A percentile compares a stretch with the other conserved stretches of the same genome.
Conservation (phyloP, 345 rosid species). For the Erodium maritimum region DNA sequence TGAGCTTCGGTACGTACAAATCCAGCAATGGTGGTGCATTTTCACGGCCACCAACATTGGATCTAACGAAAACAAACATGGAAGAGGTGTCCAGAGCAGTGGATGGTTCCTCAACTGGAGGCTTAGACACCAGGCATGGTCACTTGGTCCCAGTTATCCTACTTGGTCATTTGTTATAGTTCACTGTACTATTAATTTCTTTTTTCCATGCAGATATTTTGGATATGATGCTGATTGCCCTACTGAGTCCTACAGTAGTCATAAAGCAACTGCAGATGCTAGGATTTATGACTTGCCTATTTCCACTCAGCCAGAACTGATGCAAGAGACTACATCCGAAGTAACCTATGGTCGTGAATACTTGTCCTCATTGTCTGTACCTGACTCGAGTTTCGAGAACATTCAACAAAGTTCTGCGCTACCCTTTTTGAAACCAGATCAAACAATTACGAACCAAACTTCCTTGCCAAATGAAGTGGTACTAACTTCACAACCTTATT, state of each 20-base stretch:
- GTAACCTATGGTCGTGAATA: neutral
- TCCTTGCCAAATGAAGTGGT: neutral
- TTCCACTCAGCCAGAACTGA: neutral
- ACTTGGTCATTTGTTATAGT: neutral
- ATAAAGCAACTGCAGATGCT: neutral
- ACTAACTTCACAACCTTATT: neutral
- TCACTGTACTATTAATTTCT: neutral
- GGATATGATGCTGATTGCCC: neutral
- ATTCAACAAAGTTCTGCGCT: neutral
- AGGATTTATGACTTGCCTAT: neutral
- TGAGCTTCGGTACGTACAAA: constrained; percentile 44
- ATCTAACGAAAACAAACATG: constrained; percentile 1
- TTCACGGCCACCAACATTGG: constrained; percentile 11
- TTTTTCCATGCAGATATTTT: neutral
- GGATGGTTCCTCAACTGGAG: neutral
- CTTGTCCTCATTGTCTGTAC: neutral
- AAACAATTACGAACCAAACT: neutral
- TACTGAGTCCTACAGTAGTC: too few relatives aligned
- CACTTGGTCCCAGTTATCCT: neutral
- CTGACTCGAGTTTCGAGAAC: neutral
- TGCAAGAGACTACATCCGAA: neutral
- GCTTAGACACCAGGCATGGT: neutral
- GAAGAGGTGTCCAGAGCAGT: neutral
- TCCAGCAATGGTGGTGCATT: constrained; percentile 14
- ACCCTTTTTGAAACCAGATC: neutral